Percentiles rank a stretch among this genome's conserved stretches.
phyloP scores from a whole-genome alignment of 1,139 yeast genomes.

The Diutina pseudorugosa region DNA sequence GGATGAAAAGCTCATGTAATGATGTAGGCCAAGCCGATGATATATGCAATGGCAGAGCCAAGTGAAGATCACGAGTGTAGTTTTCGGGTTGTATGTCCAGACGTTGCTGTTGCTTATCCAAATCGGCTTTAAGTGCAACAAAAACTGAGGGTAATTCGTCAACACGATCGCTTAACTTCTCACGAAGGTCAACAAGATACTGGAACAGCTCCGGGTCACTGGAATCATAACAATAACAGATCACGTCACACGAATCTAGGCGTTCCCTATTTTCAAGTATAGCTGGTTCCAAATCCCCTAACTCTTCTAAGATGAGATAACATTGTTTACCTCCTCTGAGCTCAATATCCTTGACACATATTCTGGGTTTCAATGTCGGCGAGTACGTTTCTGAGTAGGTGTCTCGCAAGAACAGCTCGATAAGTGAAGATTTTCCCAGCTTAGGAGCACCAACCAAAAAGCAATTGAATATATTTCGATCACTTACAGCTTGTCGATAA shows the following conservation, averaged over 20 bases:
- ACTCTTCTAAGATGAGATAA: constrained; percentile 77
- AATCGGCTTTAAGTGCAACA: constrained; percentile 88
- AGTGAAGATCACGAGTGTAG: constrained; percentile 51
- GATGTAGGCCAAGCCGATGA: constrained; percentile 87
- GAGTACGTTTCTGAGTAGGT: constrained; percentile 60
- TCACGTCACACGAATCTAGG: constrained; percentile 77
- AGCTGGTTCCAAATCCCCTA: constrained; percentile 80
- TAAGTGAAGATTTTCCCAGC: constrained; percentile 74
- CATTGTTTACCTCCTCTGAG: constrained; percentile 92
- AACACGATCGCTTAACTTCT: constrained; percentile 40
- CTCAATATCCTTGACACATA: constrained; percentile 91
- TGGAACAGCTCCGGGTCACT: constrained; percentile 93
- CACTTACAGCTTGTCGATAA: constrained; percentile 60
- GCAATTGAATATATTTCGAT: constrained; percentile 86
- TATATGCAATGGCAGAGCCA: constrained; percentile 69
- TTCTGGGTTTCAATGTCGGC: constrained; percentile 70
- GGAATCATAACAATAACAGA: constrained; percentile 84
- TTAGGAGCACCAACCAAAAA: constrained; percentile 75
- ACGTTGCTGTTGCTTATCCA: constrained; percentile 90
- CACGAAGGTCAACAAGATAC: constrained; percentile 57
- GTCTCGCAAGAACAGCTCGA: constrained; percentile 73
- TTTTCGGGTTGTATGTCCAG: constrained; percentile 80
- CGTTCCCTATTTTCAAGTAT: constrained; percentile 61
- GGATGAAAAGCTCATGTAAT: constrained; percentile 72
- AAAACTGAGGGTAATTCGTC: constrained; percentile 71